Conservation (phyloP, 2,329 filamentous ascomycete genomes). For the Penicillium sp. region DNA sequence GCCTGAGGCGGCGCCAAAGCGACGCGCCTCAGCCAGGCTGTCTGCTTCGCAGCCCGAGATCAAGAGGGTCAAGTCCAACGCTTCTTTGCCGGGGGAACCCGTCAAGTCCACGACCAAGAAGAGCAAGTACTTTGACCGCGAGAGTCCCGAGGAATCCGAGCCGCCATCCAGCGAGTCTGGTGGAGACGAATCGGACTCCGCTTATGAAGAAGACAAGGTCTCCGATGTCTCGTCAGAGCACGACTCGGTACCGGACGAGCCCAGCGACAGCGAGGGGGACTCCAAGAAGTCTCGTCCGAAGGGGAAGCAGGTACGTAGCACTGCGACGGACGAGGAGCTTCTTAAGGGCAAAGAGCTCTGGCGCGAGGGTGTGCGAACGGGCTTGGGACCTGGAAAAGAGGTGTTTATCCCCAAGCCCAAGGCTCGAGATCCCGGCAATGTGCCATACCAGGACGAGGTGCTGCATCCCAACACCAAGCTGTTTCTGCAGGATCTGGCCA, state of each 20-base stretch:
- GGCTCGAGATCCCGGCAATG: constrained; percentile 64
- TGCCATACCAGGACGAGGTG: constrained; percentile 61
- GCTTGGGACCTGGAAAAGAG: constrained; percentile 64
- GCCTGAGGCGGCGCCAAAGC: constrained; percentile 41
- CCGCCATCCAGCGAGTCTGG: constrained; percentile 69
- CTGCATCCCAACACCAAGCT: constrained; percentile 69
- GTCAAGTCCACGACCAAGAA: constrained; percentile 52
- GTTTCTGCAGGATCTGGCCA: constrained; percentile 64
- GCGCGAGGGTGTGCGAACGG: constrained; percentile 61
- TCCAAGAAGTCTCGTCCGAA: constrained; percentile 12
- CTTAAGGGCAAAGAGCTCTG: constrained; percentile 58
- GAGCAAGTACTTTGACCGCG: constrained; percentile 59
- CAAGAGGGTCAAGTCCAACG: constrained; percentile 43
- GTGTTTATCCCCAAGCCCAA: constrained; percentile 69
- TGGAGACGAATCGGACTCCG: constrained; percentile 72
- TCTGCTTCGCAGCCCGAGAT: constrained; percentile 36
- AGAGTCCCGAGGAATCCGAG: constrained; percentile 42
- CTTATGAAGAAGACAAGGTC: constrained; percentile 28
- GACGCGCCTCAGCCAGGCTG: constrained; percentile 42
- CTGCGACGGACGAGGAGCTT: constrained; percentile 10
- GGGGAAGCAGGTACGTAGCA: constrained; percentile 16
- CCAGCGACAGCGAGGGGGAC: constrained; percentile 27
- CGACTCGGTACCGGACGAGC: constrained; percentile 27
- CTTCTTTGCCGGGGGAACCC: constrained; percentile 22
- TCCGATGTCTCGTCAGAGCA: constrained; percentile 19